A percentile compares a stretch with the other conserved stretches of the same genome.
phyloP scores from a whole-genome alignment of 192 early-diverging fungal species.

The Coemansia sp. region DNA sequence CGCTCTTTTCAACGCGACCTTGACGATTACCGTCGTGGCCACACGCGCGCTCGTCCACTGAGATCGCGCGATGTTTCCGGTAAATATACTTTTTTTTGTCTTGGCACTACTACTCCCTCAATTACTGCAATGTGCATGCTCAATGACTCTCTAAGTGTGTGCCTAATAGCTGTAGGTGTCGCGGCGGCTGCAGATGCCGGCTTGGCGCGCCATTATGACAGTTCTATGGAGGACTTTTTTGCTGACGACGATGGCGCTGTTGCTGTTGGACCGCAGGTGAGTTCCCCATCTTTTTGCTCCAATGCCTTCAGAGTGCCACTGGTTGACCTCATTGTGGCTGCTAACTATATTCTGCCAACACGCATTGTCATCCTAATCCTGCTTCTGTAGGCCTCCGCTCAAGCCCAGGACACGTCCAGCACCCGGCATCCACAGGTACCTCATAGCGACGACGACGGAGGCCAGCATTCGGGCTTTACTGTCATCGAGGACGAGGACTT shows the following conservation, averaged over 20 bases:
- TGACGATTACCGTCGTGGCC: conserved; percentile 31
- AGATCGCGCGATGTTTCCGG: not conserved
- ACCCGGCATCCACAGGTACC: too few species aligned
- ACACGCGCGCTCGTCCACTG: conserved; percentile 5
- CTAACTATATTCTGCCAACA: too few species aligned
- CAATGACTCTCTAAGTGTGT: conserved; percentile 5
- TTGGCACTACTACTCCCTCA: not conserved
- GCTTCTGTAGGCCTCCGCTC: too few species aligned
- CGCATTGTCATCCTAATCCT: too few species aligned
- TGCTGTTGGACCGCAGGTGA: not conserved
- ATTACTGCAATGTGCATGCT: conserved; percentile 2
- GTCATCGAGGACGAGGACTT: conserved; percentile 21
- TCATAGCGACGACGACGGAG: not conserved
- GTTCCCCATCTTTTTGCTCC: too few species aligned
- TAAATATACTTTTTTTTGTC: not conserved
- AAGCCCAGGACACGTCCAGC: too few species aligned
- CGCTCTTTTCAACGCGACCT: conserved; percentile 49
- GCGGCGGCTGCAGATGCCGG: conserved; percentile 15
- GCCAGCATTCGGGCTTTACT: conserved; percentile 7
- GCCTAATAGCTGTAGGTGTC: conserved; percentile 1
- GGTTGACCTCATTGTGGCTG: too few species aligned
- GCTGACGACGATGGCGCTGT: not conserved
- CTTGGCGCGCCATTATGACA: conserved; percentile 9
- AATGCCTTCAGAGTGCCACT: not conserved
- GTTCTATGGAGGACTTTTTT: conserved; percentile 13